Evolutionary conservation across 2,329 filamentous ascomycete genomes (phyloP).

Genomic region (Penicillium paneum): DNA sequence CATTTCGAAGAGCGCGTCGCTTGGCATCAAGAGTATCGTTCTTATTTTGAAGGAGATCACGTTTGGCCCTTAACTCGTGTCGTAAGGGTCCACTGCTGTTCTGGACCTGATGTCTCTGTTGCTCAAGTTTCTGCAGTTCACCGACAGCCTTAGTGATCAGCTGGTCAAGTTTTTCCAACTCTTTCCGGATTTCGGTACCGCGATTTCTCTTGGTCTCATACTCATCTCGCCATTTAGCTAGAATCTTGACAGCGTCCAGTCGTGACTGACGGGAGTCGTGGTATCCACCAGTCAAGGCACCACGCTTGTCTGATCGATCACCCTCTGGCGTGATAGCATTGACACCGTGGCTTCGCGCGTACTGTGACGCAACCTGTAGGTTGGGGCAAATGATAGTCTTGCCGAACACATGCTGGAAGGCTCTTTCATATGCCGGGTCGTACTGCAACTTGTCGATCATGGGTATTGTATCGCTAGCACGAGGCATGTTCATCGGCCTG

Average conservation of each 20-base stretch:
- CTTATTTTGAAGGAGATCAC: conserved; percentile 69
- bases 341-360: conserved; percentile 85
- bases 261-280: conserved; percentile 83
- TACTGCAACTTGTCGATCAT: conserved; percentile 82
- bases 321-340: conserved; percentile 93
- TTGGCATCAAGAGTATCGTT: conserved; percentile 72
- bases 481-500: conserved; percentile 71
- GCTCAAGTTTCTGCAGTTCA: conserved; percentile 77
- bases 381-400: conserved; percentile 93
- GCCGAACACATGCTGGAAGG: conserved; percentile 92
- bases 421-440: conserved; percentile 72
- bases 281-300: conserved; percentile 91
- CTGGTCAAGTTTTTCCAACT: conserved; percentile 78
- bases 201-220: conserved; percentile 66
- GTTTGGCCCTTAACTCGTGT: conserved; percentile 72
- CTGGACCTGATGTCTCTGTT: conserved; percentile 72
- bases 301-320: conserved; percentile 91
- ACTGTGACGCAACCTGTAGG: conserved; percentile 80
- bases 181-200: conserved; percentile 62
- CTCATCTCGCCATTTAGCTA: conserved; percentile 71
- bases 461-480: conserved; percentile 81
- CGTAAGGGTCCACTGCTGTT: conserved; percentile 77
- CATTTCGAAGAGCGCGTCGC: conserved; percentile 60
- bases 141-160: conserved; percentile 84
- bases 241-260: conserved; percentile 74